A percentile compares a stretch with the other conserved stretches of the same genome.
Evolutionary conservation across 768 basidiomycete species (phyloP).

Genomic region (Trametes meyenii): DNA sequence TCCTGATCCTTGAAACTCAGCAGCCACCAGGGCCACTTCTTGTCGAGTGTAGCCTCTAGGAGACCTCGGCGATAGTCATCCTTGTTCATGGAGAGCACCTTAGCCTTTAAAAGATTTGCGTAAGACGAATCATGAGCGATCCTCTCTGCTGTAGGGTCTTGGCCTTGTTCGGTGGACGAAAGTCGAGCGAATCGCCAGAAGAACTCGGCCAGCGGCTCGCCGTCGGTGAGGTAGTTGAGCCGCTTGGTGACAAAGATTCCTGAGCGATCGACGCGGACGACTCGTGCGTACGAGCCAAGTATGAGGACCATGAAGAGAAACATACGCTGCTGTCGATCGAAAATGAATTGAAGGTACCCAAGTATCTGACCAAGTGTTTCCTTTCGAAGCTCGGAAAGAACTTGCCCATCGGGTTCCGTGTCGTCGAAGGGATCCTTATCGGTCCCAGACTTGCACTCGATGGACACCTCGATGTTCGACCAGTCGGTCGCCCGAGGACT

Average conservation of each 20-base stretch:
- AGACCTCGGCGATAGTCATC: background rate
- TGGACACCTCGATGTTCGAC: background rate
- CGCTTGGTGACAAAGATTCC: background rate
- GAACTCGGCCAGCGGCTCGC: constrained; percentile 1
- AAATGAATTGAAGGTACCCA: background rate
- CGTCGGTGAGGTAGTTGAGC: constrained; percentile 1
- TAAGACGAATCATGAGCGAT: background rate
- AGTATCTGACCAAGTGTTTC: constrained; percentile 3
- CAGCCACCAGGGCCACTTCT: constrained; percentile 1
- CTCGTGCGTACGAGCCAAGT: constrained; percentile 1
- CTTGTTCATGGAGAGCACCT: too few relatives aligned
- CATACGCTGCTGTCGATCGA: constrained; percentile 1
- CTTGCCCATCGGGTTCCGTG: background rate
- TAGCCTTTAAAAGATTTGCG: background rate
- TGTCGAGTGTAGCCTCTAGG: background rate
- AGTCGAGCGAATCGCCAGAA: constrained; percentile 1
- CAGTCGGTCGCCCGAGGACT: background rate
- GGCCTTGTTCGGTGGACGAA: background rate
- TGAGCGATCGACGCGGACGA: constrained; percentile 6
- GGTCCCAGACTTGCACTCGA: background rate
- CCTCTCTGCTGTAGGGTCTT: background rate
- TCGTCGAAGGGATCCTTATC: constrained; percentile 6
- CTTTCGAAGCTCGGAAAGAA: background rate
- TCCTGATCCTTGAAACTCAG: background rate
- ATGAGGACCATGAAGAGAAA: constrained; percentile 12